A percentile compares a stretch with the other conserved stretches of the same genome.
Evolutionary conservation across 2,329 filamentous ascomycete genomes (phyloP).

Genomic region (Dothiorella sarmentorum): DNA sequence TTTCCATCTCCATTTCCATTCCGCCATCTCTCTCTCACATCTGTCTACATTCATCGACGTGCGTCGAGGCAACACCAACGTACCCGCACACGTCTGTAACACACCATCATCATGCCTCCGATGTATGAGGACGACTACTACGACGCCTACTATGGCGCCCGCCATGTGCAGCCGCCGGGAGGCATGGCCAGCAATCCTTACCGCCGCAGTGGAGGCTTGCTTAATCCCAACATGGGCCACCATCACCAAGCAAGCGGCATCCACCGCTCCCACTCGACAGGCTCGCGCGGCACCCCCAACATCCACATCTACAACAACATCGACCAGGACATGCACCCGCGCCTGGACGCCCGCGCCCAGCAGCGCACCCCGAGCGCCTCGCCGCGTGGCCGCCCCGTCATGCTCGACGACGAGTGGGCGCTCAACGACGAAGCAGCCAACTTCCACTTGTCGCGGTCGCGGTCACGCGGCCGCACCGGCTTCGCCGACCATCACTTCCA

Average conservation of each 20-base stretch:
- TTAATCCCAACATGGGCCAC: conserved; percentile 28
- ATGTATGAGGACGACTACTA: conserved; percentile 1
- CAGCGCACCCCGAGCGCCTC: conserved; percentile 27
- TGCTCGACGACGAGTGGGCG: conserved; percentile 34
- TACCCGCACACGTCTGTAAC: neutral
- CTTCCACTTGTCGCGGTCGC: conserved; percentile 23
- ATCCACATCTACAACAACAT: conserved; percentile 48
- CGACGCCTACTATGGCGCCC: conserved; percentile 3
- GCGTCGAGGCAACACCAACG: neutral
- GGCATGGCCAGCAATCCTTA: conserved; percentile 18
- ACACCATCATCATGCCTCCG: conserved; percentile 2
- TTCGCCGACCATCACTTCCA: conserved; percentile 26
- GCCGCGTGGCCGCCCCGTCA: conserved; percentile 25
- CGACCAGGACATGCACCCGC: conserved; percentile 36
- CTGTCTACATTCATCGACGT: neutral
- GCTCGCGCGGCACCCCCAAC: conserved; percentile 43
- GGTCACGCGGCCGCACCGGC: conserved; percentile 30
- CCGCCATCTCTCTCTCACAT: neutral
- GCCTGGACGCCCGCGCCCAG: conserved; percentile 32
- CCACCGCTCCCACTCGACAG: conserved; percentile 45
- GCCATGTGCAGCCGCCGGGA: neutral
- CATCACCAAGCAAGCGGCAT: conserved; percentile 27
- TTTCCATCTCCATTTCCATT: neutral
- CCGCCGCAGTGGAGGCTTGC: conserved; percentile 28
- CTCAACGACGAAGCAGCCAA: conserved; percentile 37